Evolutionary conservation across 106 monocot species (phyloP).

Genomic region (Allium cepa): DNA sequence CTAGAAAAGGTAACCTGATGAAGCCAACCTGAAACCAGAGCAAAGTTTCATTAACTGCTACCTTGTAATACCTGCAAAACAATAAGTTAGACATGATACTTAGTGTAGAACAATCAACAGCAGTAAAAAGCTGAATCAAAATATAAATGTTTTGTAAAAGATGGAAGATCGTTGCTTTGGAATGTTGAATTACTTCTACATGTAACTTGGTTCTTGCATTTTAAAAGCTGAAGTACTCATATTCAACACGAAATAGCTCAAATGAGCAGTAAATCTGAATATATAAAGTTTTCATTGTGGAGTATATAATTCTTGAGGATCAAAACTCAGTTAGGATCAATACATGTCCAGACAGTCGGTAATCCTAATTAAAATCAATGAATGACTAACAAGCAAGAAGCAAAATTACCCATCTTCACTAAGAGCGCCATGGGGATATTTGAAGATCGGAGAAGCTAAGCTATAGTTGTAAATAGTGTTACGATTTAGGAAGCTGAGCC

Average conservation of each 20-base stretch:
- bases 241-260: too few relatives aligned
- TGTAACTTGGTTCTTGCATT: too few relatives aligned
- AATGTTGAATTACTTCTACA: too few relatives aligned
- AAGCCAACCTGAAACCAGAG: slow-evolving; percentile 99
- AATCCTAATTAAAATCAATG: too few relatives aligned
- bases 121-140: background rate
- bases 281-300: too few relatives aligned
- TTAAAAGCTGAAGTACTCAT: too few relatives aligned
- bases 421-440: slow-evolving; percentile 67
- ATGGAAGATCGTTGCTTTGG: too few relatives aligned
- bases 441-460: slow-evolving; percentile 45
- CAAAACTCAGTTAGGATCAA: too few relatives aligned
- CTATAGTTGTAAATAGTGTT: slow-evolving; percentile 61
- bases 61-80: slow-evolving; percentile 81
- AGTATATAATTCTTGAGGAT: too few relatives aligned
- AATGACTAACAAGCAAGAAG: too few relatives aligned
- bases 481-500: slow-evolving; percentile 38
- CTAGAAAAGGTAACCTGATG: slow-evolving; percentile 3
- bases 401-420: slow-evolving; percentile 78
- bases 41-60: slow-evolving; percentile 50
- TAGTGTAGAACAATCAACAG: background rate
- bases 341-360: too few relatives aligned
- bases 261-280: too few relatives aligned
- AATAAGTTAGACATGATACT: slow-evolving; percentile 1
- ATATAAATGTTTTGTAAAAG: background rate